Evolutionary conservation across 108 stramenopile genomes (phyloP).

Genomic region (Cyclostephanos tholiformis): DNA sequence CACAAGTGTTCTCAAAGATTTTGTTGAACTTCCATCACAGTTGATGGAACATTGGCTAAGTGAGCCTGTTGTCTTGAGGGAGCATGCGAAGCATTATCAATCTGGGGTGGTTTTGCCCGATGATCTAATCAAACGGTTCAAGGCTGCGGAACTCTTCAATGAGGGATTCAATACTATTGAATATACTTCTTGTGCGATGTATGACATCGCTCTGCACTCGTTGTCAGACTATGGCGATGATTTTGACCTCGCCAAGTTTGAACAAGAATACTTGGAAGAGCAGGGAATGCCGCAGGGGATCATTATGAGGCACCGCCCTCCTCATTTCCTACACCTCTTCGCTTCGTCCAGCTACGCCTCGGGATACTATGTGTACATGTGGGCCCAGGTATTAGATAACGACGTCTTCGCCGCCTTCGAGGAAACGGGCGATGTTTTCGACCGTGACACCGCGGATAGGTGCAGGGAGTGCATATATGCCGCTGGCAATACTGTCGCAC

Average conservation of each 20-base stretch:
- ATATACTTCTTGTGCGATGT: conserved; percentile 76
- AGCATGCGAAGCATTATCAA: conserved; percentile 67
- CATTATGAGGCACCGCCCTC: conserved; percentile 78
- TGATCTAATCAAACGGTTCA: conserved; percentile 67
- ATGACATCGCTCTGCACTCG: conserved; percentile 77
- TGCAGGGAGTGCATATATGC: conserved; percentile 73
- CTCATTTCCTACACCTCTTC: conserved; percentile 75
- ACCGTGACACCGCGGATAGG: conserved; percentile 54
- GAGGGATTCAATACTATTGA: conserved; percentile 82
- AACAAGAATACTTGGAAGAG: conserved; percentile 61
- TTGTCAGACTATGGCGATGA: conserved; percentile 64
- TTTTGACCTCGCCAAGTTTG: conserved; percentile 71
- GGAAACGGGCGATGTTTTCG: conserved; percentile 73
- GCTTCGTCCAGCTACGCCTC: conserved; percentile 61
- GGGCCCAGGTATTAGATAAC: conserved; percentile 75
- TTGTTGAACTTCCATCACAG: conserved; percentile 81
- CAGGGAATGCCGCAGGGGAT: conserved; percentile 83
- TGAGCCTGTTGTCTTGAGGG: conserved; percentile 62
- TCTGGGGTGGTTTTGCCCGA: conserved; percentile 72
- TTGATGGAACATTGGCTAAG: conserved; percentile 84
- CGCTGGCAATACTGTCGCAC: conserved; percentile 74
- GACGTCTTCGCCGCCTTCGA: conserved; percentile 80
- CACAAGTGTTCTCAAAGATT: conserved; percentile 74
- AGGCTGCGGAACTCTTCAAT: conserved; percentile 68
- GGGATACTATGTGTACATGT: conserved; percentile 65